Conservation (phyloP, 306 rosid genomes). For the Trifolium pratense region DNA sequence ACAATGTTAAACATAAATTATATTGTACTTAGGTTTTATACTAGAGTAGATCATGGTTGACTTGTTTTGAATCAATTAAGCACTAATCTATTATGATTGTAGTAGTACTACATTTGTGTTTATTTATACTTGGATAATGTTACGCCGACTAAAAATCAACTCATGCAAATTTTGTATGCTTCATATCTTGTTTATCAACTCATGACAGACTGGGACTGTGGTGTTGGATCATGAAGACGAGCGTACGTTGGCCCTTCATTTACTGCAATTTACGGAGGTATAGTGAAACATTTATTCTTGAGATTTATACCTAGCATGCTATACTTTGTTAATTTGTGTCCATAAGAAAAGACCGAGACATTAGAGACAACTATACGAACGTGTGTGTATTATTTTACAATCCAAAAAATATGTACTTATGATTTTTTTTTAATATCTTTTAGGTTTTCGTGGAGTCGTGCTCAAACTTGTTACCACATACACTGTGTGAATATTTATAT, state of each 20-base stretch:
- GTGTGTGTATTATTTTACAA: not conserved
- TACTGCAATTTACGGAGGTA: conserved; percentile 89
- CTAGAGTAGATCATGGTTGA: conserved; percentile 14
- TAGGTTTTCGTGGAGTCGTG: conserved; percentile 89
- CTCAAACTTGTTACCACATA: conserved; percentile 73
- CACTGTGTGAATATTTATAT: conserved; percentile 46
- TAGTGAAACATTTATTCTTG: conserved; percentile 6
- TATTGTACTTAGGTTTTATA: conserved; percentile 20
- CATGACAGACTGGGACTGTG: conserved; percentile 60
- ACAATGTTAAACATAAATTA: not conserved
- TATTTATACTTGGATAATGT: no score
- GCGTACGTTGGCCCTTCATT: conserved; percentile 77
- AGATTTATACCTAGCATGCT: conserved; percentile 20
- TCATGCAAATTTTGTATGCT: not conserved
- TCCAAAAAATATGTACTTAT: not conserved
- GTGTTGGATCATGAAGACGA: conserved; percentile 76
- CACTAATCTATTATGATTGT: not conserved
- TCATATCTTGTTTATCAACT: conserved; percentile 10
- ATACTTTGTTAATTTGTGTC: not conserved
- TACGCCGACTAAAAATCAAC: conserved; percentile 5
- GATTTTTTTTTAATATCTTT: conserved; percentile 15
- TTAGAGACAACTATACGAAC: not conserved
- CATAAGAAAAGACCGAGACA: not conserved
- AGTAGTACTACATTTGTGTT: not conserved
- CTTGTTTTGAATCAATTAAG: conserved; percentile 18